Evolutionary conservation across 768 basidiomycete genomes (phyloP).

Genomic region (Termitomyces bulborhizus): DNA sequence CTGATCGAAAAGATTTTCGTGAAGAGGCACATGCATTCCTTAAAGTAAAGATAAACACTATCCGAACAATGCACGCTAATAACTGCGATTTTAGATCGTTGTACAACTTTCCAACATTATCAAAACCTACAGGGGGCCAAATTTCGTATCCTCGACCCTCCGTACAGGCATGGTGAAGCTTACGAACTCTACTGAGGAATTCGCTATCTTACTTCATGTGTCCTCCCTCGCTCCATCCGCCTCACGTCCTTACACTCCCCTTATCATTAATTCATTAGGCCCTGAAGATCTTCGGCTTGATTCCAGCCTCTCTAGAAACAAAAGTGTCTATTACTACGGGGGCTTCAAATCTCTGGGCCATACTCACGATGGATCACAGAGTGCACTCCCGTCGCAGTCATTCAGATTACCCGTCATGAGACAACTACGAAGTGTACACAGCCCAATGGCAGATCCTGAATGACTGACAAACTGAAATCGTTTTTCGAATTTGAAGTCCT

Average conservation of each 20-base stretch:
- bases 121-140: slow-evolving; percentile 56
- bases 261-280: slow-evolving; percentile 24
- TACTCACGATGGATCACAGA: slow-evolving; percentile 42
- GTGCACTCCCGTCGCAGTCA: slow-evolving; percentile 25
- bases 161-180: slow-evolving; percentile 70
- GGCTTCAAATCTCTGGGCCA: slow-evolving; percentile 30
- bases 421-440: slow-evolving; percentile 5
- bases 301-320: slow-evolving; percentile 52
- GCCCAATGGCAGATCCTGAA: slow-evolving; percentile 11
- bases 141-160: slow-evolving; percentile 47
- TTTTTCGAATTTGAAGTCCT: background rate
- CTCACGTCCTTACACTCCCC: slow-evolving; percentile 54
- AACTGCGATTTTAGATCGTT: slow-evolving; percentile 45
- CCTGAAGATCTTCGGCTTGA: slow-evolving; percentile 46
- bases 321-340: slow-evolving; percentile 45
- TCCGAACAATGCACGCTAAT: background rate
- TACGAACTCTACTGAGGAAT: slow-evolving; percentile 81
- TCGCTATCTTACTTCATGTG: slow-evolving; percentile 80
- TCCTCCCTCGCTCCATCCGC: slow-evolving; percentile 70
- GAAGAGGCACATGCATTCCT: slow-evolving; percentile 79
- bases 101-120: slow-evolving; percentile 71
- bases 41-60: slow-evolving; percentile 46
- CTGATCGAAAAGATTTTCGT: slow-evolving; percentile 57
- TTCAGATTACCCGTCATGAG: slow-evolving; percentile 14
- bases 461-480: background rate